Evolutionary conservation across 768 basidiomycete genomes (phyloP), one percentile per base, ranked within the genome.

Genomic region (Guyanaporus albipodus): DNA sequence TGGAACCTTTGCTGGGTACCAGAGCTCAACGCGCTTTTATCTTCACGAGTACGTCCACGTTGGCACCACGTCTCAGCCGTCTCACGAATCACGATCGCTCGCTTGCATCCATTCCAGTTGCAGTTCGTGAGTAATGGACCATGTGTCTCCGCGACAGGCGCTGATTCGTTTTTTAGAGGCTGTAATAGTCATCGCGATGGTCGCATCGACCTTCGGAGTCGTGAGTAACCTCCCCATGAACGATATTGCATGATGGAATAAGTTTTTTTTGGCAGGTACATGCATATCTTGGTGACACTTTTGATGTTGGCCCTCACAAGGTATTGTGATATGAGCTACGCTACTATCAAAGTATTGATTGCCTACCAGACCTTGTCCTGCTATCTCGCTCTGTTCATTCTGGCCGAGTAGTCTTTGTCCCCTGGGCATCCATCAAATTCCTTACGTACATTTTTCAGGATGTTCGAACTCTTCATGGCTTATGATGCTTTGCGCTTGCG

Each of bases 381-480:
- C 66, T 92, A 91, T 63, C 79, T 92, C 6, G 87, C 87, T 4
- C 72, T 92, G 7, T 92, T 91, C 63, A 82, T 83, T 21, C 71
- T 92, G 9, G 90, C 86, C 46, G 88, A 87, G 89, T 90, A 61
- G 41, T 78, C 67, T 29, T 31, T 42, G 14, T 38, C 28, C 38
- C 26, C 36, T 12, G n/a, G n/a, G n/a, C n/a, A n/a, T 19, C 15
- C 8, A 5, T 17, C 26, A 18, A 22, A 4, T 3, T 21, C 24
- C 15, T 23, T 49, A 8, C 26, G 57, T 6, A 63, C 10, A 19
- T 10, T 27, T 31, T 15, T n/a, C 49, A 91, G 89, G 64, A 46
- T 90, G 1, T 92, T 92, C 51, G 87, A 91, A 57, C 66, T 90
- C 6, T 67, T 83, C 46, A 85, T 92, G 76, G 85, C 86, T 3